Conservation (phyloP, 352 stramenopile species). For the Phytopythium mirpurense region DNA sequence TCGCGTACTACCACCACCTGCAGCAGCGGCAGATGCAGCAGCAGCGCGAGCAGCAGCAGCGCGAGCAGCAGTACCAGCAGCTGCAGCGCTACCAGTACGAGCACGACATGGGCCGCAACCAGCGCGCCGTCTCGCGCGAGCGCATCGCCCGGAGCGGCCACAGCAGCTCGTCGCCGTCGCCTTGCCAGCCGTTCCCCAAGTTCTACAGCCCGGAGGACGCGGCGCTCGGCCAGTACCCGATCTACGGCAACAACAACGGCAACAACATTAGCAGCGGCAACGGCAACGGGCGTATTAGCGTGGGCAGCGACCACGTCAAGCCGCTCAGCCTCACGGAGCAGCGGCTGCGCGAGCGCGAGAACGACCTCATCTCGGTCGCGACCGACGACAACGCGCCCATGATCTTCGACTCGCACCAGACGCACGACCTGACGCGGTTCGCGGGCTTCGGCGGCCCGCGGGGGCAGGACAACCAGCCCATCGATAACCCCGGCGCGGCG, state of each 20-base stretch:
- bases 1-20: conserved; percentile 9
- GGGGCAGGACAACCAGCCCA: conserved; percentile 21
- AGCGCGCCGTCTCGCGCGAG: conserved; percentile 20
- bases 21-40: conserved; percentile 11
- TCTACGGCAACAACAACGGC: neutral
- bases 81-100: conserved; percentile 30
- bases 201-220: conserved; percentile 8
- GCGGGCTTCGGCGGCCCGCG: conserved; percentile 29
- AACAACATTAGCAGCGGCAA: no score
- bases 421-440: conserved; percentile 18
- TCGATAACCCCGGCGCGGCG: conserved; percentile 10
- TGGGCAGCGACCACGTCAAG: conserved; percentile 35
- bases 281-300: conserved; percentile 7
- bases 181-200: conserved; percentile 14
- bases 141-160: conserved; percentile 16
- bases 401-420: conserved; percentile 14
- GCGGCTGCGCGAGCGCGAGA: conserved; percentile 54
- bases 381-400: conserved; percentile 39
- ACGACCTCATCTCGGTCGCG: conserved; percentile 52
- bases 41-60: conserved; percentile 14
- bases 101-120: conserved; percentile 14
- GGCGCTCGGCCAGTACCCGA: conserved; percentile 16
- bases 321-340: conserved; percentile 51
- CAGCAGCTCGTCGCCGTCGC: conserved; percentile 9
- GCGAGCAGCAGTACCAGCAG: conserved; percentile 32